These are phyloP conservation scores for Botrytis medusae DNA, from an alignment of 2,329 filamentous ascomycete genomes.

Conservation along the genomic window DNA sequence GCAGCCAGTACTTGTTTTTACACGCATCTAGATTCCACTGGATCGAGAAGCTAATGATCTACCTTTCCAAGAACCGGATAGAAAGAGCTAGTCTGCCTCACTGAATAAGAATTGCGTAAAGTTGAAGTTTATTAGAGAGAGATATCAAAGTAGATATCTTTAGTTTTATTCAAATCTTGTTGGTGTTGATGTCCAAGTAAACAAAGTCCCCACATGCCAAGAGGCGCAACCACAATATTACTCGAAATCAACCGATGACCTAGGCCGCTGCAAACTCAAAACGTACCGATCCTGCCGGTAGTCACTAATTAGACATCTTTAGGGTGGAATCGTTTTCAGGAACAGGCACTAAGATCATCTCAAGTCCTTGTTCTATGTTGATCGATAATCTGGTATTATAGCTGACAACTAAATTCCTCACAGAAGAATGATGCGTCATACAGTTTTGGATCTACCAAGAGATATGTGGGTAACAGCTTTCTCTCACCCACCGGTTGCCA, in stretches of 20 bases:
- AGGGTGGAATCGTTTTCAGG: background rate
- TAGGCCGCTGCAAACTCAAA: conserved; percentile 9
- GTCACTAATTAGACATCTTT: background rate
- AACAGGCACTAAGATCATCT: background rate
- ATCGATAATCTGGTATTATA: background rate
- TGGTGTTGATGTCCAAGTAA: background rate
- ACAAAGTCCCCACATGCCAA: background rate
- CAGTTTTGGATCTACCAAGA: conserved; percentile 6
- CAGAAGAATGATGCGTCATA: conserved; percentile 4
- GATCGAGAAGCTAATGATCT: background rate
- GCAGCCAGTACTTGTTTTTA: background rate
- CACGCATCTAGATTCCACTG: background rate
- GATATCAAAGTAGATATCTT: background rate
- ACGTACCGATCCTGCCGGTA: background rate
- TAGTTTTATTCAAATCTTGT: background rate
- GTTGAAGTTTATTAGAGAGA: background rate
- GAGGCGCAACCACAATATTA: background rate
- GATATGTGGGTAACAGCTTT: background rate
- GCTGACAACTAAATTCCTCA: background rate
- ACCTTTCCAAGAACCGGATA: background rate
- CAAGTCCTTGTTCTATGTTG: background rate
- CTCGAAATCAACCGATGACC: background rate
- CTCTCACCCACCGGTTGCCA: background rate
- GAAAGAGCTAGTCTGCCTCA: background rate
- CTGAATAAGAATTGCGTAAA: background rate